Evolutionary conservation across 805 yeast genomes (phyloP).

Genomic region (Yamadazyma paraphyllophila): DNA sequence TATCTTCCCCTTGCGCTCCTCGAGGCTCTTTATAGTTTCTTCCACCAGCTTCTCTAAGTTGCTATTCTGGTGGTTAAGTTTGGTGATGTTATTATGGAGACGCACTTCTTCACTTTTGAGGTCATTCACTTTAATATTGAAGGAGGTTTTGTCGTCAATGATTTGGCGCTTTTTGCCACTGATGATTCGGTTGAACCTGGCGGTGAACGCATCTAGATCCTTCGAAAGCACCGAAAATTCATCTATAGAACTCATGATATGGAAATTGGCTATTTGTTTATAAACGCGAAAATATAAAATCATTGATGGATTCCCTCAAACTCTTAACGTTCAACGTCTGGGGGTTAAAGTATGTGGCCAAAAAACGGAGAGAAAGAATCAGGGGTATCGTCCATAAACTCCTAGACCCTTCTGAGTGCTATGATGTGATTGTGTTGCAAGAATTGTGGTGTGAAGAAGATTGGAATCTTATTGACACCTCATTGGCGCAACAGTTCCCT

Average conservation of each 20-base stretch:
- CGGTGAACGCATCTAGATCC: constrained; percentile 13
- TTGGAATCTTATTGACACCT: constrained; percentile 60
- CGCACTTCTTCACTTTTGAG: constrained; percentile 28
- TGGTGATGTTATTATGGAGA: constrained; percentile 30
- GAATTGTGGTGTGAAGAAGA: constrained; percentile 90
- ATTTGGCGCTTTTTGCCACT: constrained; percentile 28
- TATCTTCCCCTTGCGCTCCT: constrained; percentile 33
- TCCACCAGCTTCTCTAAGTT: constrained; percentile 27
- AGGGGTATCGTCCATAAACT: constrained; percentile 70
- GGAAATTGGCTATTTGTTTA: no score
- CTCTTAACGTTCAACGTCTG: constrained; percentile 75
- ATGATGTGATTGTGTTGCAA: constrained; percentile 89
- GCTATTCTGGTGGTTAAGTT: constrained; percentile 23
- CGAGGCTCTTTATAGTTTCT: constrained; percentile 21
- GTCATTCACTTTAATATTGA: constrained; percentile 28
- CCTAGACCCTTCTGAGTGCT: constrained; percentile 36
- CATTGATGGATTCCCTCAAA: constrained; percentile 25
- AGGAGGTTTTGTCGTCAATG: constrained; percentile 32
- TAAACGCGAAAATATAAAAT: neutral
- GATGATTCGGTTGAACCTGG: constrained; percentile 9
- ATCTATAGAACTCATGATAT: constrained; percentile 7
- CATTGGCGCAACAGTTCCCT: constrained; percentile 52
- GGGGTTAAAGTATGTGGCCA: constrained; percentile 89
- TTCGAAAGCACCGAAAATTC: constrained; percentile 12
- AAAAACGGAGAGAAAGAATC: constrained; percentile 60